These are phyloP conservation scores for Suillus subluteus DNA, from an alignment of 768 basidiomycete genomes.

Conservation along the genomic window DNA sequence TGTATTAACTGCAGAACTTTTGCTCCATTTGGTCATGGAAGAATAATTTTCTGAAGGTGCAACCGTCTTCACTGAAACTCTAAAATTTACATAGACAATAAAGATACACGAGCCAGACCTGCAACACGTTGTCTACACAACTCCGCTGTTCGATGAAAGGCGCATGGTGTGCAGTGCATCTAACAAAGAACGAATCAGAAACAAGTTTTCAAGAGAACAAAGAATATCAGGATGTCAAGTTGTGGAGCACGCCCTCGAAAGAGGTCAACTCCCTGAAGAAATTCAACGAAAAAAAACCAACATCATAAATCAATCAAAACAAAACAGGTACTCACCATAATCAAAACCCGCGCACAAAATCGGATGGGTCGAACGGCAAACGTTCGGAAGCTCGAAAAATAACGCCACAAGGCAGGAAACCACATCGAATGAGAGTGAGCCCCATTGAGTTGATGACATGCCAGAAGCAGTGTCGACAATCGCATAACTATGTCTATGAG, in stretches of 20 bases:
- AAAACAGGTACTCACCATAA: constrained; percentile 29
- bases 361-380: constrained; percentile 49
- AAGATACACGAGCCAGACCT: neutral
- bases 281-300: constrained; percentile 64
- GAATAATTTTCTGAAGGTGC: neutral
- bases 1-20: neutral
- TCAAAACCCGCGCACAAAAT: constrained; percentile 1
- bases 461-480: constrained; percentile 52
- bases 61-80: neutral
- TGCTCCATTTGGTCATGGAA: neutral
- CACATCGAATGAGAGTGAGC: constrained; percentile 83
- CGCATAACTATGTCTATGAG: constrained; percentile 92
- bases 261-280: constrained; percentile 91
- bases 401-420: constrained; percentile 11
- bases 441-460: constrained; percentile 81
- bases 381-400: constrained; percentile 60
- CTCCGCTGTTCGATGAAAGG: neutral
- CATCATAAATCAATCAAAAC: constrained; percentile 52
- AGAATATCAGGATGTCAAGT: constrained; percentile 54
- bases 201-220: neutral
- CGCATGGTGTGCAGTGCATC: constrained; percentile 2
- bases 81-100: neutral
- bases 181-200: constrained; percentile 17
- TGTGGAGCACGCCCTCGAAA: constrained; percentile 72
- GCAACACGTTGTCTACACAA: neutral